A percentile compares a stretch with the other conserved stretches of the same genome.
These are phyloP conservation scores for Xerocomellus chrysenteron DNA, from an alignment of 768 basidiomycete species.

Conservation along the genomic window DNA sequence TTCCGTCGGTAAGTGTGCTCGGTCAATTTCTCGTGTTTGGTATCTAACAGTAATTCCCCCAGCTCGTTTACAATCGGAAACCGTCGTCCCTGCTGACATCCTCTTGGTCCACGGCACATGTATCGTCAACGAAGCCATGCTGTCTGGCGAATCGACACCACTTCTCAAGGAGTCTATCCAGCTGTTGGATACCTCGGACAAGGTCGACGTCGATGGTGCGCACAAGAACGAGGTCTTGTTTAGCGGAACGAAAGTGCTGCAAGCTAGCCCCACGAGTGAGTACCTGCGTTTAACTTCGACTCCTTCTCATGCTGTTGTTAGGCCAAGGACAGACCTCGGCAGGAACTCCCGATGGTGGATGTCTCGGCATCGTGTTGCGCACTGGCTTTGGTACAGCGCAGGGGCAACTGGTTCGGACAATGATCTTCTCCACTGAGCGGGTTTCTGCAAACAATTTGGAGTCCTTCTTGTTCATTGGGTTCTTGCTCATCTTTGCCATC, in stretches of 20 bases:
- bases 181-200: slow-evolving; percentile 70
- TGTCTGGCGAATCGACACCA: slow-evolving; percentile 97
- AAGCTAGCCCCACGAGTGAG: slow-evolving; percentile 56
- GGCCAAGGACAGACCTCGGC: slow-evolving; percentile 39
- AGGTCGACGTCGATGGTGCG: slow-evolving; percentile 78
- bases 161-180: slow-evolving; percentile 94
- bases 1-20: slow-evolving; percentile 59
- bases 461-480: slow-evolving; percentile 96
- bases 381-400: slow-evolving; percentile 98
- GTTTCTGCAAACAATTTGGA: slow-evolving; percentile 96
- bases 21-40: background rate
- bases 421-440: slow-evolving; percentile 98
- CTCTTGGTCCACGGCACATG: slow-evolving; percentile 89
- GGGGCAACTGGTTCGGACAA: slow-evolving; percentile 94
- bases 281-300: background rate
- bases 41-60: slow-evolving; percentile 1
- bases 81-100: slow-evolving; percentile 89
- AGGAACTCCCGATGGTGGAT: slow-evolving; percentile 87
- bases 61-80: slow-evolving; percentile 76
- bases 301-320: slow-evolving; percentile 3
- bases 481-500: slow-evolving; percentile 95
- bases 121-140: slow-evolving; percentile 99
- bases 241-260: slow-evolving; percentile 95
- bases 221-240: slow-evolving; percentile 92
- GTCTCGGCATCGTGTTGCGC: slow-evolving; percentile 87